Percentiles rank a stretch among this genome's conserved stretches.
These are phyloP conservation scores for Coffea eugenioides DNA, from an alignment of 257 asterid species.

Conservation along the genomic window DNA sequence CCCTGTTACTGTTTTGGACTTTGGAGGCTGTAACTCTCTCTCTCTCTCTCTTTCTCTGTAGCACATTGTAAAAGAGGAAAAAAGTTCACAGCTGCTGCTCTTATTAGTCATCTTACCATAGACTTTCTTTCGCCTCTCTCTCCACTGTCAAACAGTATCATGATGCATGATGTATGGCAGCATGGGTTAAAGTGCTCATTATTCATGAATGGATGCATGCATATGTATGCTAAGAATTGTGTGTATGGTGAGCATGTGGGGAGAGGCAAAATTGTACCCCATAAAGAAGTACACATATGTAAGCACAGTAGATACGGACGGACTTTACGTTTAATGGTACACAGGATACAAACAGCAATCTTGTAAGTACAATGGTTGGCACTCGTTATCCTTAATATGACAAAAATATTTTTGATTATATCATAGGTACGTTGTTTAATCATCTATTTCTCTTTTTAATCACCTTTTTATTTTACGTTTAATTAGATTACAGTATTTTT, in stretches of 20 bases:
- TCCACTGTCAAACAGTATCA: not conserved
- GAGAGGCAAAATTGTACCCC: too few species aligned
- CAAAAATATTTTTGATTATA: too few species aligned
- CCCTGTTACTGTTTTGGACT: not conserved
- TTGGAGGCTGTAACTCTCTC: conserved; percentile 12
- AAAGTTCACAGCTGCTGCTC: conserved; percentile 1
- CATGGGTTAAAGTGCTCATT: not conserved
- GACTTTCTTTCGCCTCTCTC: not conserved
- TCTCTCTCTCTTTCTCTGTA: conserved; percentile 3
- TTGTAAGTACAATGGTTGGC: too few species aligned
- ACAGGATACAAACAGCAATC: too few species aligned
- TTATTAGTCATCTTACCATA: not conserved
- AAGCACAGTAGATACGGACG: too few species aligned
- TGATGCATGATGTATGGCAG: not conserved
- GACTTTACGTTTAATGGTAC: too few species aligned
- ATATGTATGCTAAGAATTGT: not conserved
- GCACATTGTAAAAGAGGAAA: conserved; percentile 13
- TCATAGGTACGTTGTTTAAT: too few species aligned
- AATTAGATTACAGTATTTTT: too few species aligned
- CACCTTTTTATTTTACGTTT: too few species aligned
- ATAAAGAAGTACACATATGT: too few species aligned
- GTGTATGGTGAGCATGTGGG: not conserved
- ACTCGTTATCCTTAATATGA: too few species aligned
- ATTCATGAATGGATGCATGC: not conserved
- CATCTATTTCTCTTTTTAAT: too few species aligned